phyloP scores from a whole-genome alignment of 331 rosid genomes.

The Malus hybrid region DNA sequence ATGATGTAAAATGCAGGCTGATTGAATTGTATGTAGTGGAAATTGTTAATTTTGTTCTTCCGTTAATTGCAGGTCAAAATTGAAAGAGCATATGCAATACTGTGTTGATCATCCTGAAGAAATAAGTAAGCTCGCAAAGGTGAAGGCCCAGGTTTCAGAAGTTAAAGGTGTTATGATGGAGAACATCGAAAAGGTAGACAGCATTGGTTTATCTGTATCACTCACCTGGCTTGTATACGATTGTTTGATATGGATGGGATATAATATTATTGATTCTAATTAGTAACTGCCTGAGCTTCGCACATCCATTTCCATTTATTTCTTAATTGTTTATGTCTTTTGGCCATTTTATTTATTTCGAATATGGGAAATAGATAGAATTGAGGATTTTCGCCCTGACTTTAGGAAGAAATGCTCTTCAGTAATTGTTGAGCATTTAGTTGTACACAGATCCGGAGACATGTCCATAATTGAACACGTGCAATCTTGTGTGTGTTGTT shows the following conservation, averaged over 20 bases:
- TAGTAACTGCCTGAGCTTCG: background rate
- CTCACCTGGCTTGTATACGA: background rate
- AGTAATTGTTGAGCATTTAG: background rate
- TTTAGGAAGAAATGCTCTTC: background rate
- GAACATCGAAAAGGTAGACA: conserved; percentile 86
- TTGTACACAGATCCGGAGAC: background rate
- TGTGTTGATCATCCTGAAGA: conserved; percentile 96
- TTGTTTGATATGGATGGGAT: background rate
- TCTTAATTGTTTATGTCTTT: background rate
- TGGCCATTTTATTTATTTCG: background rate
- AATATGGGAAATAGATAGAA: background rate
- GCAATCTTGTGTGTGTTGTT: background rate
- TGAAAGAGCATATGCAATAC: conserved; percentile 96
- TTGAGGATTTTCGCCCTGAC: background rate
- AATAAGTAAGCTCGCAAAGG: conserved; percentile 93
- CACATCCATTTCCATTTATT: background rate
- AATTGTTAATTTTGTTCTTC: conserved; percentile 9
- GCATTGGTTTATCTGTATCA: conserved; percentile 1
- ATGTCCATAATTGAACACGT: background rate
- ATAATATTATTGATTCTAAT: background rate
- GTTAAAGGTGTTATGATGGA: conserved; percentile 99
- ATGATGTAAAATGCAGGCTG: background rate
- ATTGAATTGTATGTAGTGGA: background rate
- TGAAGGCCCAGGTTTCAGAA: conserved; percentile 96
- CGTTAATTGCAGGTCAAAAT: conserved; percentile 49